These are phyloP conservation scores for Dissoconium aciculare DNA, from an alignment of 2,329 filamentous ascomycete species.

Conservation along the genomic window DNA sequence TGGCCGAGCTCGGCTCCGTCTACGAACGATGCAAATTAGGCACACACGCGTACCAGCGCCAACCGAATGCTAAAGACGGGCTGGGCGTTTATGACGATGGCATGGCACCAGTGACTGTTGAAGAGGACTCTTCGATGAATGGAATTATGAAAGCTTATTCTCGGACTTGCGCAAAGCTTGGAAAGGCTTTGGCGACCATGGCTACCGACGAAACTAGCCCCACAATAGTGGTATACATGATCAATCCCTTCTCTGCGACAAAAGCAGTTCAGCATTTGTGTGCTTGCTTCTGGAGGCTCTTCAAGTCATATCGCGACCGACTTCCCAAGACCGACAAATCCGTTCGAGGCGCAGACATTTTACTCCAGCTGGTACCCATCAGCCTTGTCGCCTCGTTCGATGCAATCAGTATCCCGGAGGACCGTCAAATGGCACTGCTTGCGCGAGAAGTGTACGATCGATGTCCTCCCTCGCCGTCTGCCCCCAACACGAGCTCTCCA, in stretches of 20 bases:
- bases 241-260: constrained; percentile 45
- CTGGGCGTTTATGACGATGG: constrained; percentile 15
- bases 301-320: constrained; percentile 47
- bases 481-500: constrained; percentile 15
- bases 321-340: constrained; percentile 50
- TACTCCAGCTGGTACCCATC: constrained; percentile 60
- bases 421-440: constrained; percentile 36
- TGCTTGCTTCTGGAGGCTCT: constrained; percentile 57
- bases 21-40: constrained; percentile 66
- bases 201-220: constrained; percentile 26
- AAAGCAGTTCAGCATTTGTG: constrained; percentile 46
- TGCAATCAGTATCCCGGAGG: constrained; percentile 47
- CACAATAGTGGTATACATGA: constrained; percentile 56
- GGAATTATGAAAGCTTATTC: constrained; percentile 13
- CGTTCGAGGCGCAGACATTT: constrained; percentile 40
- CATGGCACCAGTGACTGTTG: constrained; percentile 26
- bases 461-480: constrained; percentile 36
- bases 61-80: constrained; percentile 23
- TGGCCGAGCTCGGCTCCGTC: constrained; percentile 51
- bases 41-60: constrained; percentile 33
- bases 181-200: constrained; percentile 15
- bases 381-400: constrained; percentile 50
- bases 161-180: constrained; percentile 15
- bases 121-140: constrained; percentile 9
- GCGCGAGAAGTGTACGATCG: constrained; percentile 68